Base-by-base conservation (phyloP, 345 rosid genomes). In the Excoecaria cochinchinensis region DNA sequence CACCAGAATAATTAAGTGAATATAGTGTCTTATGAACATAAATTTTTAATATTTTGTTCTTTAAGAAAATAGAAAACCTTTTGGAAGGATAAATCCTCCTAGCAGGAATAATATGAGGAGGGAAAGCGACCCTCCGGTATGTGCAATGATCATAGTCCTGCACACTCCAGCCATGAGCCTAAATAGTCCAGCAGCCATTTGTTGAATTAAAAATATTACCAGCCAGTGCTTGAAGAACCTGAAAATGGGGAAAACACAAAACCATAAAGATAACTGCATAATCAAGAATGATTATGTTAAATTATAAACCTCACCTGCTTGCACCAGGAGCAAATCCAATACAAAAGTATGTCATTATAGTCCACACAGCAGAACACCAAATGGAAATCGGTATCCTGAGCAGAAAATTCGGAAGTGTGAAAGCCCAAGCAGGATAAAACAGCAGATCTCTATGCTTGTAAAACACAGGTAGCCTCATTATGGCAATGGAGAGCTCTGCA, bases 381-480 rank as follows among this genome's bases (percentile, higher is more conserved):
- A 84, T 65, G 6, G 91, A 87, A 52, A 82, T 75, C 1, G 92
- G 93, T 48, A 89, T 77, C 47, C 88, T 77, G 6, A 86, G 86
- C 53, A 86, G 77, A 84, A 86, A 89, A 70, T 86, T 87, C 4
- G 89, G 93, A 36, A 86, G 74, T 6, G 82, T 86, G 57, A 85
- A 89, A 15, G 89, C 88, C 91, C 91, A 86, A 10, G 90, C 85
- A 44, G 89, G 92, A 76, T 83, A 86, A 74, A 86, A 89, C 68
- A 83, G 68, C 78, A 87, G 74, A 57, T 61, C 75, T 62, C 75
- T 62, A 14, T 70, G 70, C 52, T 76, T 70, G 55, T 50, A 76
- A 24, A 87, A 87, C 16, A 86, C 88, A 1, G 89, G 90, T 50
- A 89, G 90, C 78, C 87, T 78, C 44, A 78, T 69, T 53, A 85